phyloP scores from a whole-genome alignment of 257 asterid species.

The Jacaranda copaia region DNA sequence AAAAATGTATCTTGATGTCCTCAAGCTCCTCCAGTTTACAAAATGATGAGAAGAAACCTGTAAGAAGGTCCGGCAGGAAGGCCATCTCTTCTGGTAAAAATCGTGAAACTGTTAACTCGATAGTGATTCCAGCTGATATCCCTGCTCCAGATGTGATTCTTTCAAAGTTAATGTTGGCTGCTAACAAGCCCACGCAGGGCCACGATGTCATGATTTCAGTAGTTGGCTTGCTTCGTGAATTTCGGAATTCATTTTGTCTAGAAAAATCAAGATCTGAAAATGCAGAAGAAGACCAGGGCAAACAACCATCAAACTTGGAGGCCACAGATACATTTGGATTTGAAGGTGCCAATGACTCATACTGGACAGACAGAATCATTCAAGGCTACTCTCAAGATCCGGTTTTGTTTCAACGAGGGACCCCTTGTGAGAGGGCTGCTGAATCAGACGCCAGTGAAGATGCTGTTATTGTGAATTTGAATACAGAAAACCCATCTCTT shows the following conservation, averaged over 20 bases:
- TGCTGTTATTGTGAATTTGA: conserved; percentile 32
- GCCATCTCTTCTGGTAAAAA: conserved; percentile 35
- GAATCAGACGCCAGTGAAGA: conserved; percentile 34
- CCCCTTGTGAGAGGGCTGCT: conserved; percentile 31
- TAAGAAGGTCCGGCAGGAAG: conserved; percentile 38
- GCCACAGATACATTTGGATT: conserved; percentile 36
- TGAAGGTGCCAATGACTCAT: conserved; percentile 59
- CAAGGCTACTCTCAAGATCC: conserved; percentile 49
- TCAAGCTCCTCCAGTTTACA: conserved; percentile 42
- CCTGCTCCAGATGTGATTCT: conserved; percentile 58
- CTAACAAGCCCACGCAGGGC: conserved; percentile 59
- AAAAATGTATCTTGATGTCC: conserved; percentile 43
- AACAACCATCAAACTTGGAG: conserved; percentile 34
- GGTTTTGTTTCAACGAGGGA: conserved; percentile 41
- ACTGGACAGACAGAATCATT: conserved; percentile 73
- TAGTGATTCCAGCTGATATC: conserved; percentile 30
- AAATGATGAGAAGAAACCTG: conserved; percentile 33
- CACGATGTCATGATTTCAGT: conserved; percentile 38
- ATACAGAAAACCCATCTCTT: conserved; percentile 24
- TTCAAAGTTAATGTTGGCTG: conserved; percentile 56
- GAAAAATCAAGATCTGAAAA: conserved; percentile 32
- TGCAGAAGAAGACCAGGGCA: conserved; percentile 19
- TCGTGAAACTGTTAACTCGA: neutral
- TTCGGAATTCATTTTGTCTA: conserved; percentile 51
- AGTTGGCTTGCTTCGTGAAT: conserved; percentile 51